phyloP scores from a whole-genome alignment of 2,329 filamentous ascomycete genomes.

The Xylariaceae sp. region DNA sequence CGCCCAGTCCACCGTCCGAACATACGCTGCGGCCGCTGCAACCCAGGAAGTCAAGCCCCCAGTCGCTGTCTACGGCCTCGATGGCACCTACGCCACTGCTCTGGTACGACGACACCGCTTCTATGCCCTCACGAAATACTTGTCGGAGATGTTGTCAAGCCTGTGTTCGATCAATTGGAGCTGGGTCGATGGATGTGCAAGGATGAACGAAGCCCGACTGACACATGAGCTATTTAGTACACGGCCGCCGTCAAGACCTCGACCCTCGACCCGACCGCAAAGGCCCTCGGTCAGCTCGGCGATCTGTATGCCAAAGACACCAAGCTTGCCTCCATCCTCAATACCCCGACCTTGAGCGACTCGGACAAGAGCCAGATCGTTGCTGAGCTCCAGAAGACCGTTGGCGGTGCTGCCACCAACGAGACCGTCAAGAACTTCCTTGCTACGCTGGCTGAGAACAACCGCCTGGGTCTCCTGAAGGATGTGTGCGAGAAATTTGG shows the following conservation, averaged over 20 bases:
- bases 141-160: not conserved
- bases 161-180: constrained; percentile 2
- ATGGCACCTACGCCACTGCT: constrained; percentile 97
- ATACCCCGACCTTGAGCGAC: constrained; percentile 71
- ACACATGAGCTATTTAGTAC: constrained; percentile 64
- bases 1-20: constrained; percentile 61
- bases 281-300: constrained; percentile 68
- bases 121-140: not conserved
- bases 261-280: constrained; percentile 79
- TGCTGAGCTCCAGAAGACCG: constrained; percentile 80
- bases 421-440: constrained; percentile 95
- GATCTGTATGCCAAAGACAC: constrained; percentile 73
- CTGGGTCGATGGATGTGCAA: not conserved
- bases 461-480: constrained; percentile 79
- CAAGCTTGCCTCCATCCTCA: constrained; percentile 74
- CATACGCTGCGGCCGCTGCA: constrained; percentile 67
- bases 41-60: constrained; percentile 73
- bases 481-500: constrained; percentile 84
- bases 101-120: constrained; percentile 64
- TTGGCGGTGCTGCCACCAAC: constrained; percentile 62
- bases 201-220: constrained; percentile 21
- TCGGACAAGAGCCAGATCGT: constrained; percentile 84
- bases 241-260: constrained; percentile 89
- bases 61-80: constrained; percentile 87
- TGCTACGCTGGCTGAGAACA: constrained; percentile 87